These are phyloP conservation scores for Aureobasidium sp. DNA, from an alignment of 2,329 filamentous ascomycete genomes.

Conservation along the genomic window DNA sequence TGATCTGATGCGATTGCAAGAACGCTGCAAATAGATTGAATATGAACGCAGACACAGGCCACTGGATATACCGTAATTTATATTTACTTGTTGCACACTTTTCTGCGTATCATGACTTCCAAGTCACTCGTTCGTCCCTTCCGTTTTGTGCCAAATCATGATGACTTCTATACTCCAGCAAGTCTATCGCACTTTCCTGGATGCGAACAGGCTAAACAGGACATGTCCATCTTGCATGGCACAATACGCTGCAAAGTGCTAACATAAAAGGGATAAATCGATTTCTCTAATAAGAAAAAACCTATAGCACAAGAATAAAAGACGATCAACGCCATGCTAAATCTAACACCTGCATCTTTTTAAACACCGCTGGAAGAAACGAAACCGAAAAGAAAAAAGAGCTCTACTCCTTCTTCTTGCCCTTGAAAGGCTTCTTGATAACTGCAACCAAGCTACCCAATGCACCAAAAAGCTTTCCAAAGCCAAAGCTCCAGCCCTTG, in stretches of 20 bases:
- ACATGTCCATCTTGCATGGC: background rate
- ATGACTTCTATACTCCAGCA: background rate
- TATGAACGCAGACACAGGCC: background rate
- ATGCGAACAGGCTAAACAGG: background rate
- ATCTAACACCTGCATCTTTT: background rate
- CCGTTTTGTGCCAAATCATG: background rate
- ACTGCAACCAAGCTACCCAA: conserved; percentile 36
- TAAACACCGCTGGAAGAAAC: background rate
- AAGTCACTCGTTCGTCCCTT: background rate
- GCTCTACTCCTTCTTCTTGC: conserved; percentile 15
- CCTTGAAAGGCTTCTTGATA: conserved; percentile 30
- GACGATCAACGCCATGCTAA: background rate
- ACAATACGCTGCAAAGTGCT: background rate
- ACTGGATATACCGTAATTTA: background rate
- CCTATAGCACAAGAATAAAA: background rate
- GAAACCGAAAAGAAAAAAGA: background rate
- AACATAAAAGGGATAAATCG: background rate
- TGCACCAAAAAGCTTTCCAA: conserved; percentile 50
- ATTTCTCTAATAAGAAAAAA: background rate
- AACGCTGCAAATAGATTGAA: background rate
- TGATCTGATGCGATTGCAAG: background rate
- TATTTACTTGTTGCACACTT: background rate
- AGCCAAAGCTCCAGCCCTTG: conserved; percentile 62
- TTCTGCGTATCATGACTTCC: background rate
- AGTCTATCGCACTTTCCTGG: background rate